Conservation (phyloP, 73 alveolate species). For the Stentor roeselii region DNA sequence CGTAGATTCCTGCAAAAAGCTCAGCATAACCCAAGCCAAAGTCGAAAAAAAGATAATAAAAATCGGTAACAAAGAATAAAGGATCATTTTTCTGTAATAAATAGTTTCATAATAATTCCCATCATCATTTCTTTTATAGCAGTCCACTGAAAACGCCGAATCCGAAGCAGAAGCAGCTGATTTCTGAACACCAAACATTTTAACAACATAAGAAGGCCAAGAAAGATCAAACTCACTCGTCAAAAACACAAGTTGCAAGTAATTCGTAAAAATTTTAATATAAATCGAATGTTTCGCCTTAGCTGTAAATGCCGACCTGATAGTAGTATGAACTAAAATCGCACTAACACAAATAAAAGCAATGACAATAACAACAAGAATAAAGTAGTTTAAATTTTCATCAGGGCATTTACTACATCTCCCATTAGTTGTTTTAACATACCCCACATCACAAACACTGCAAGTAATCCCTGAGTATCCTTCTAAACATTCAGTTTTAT, state of each 20-base stretch:
- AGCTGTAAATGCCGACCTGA: conserved; percentile 29
- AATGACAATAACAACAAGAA: neutral
- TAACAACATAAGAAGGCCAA: conserved; percentile 42
- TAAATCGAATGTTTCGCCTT: conserved; percentile 46
- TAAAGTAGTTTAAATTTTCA: neutral
- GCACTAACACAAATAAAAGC: conserved; percentile 8
- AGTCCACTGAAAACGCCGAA: conserved; percentile 43
- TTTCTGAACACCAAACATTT: conserved; percentile 19
- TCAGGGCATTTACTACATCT: conserved; percentile 40
- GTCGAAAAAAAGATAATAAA: neutral
- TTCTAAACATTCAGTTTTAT: too few relatives aligned
- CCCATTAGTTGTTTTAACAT: neutral
- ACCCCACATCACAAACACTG: conserved; percentile 26
- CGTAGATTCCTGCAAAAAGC: neutral
- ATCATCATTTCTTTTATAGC: conserved; percentile 36
- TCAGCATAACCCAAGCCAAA: conserved; percentile 32
- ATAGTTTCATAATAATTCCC: conserved; percentile 24
- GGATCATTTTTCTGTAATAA: conserved; percentile 32
- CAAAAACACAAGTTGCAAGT: conserved; percentile 33
- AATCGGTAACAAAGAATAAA: conserved; percentile 37
- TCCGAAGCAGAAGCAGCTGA: conserved; percentile 30
- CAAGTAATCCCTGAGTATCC: conserved; percentile 47
- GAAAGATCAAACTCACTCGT: conserved; percentile 34
- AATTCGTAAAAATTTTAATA: conserved; percentile 50
- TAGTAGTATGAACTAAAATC: conserved; percentile 33